Conservation (phyloP, 306 rosid species). For the Glycyrrhiza uralensis region DNA sequence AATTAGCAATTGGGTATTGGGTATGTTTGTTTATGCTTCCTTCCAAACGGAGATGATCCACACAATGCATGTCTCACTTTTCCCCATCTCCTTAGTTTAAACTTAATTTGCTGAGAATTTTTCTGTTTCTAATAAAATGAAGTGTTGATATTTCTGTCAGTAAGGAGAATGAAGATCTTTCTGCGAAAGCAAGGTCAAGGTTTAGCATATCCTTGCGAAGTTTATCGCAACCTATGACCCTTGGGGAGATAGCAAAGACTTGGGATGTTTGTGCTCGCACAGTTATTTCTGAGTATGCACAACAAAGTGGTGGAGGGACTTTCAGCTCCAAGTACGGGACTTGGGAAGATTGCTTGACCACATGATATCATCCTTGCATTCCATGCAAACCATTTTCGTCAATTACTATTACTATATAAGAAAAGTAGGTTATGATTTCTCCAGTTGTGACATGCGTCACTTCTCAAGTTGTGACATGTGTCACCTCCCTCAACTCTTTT, state of each 20-base stretch:
- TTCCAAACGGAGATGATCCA: too few species aligned
- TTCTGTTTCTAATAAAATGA: slow-evolving; percentile 23
- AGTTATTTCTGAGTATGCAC: slow-evolving; percentile 82
- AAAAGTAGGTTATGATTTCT: too few species aligned
- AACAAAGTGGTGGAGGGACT: slow-evolving; percentile 95
- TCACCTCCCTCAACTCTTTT: too few species aligned
- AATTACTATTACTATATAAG: too few species aligned
- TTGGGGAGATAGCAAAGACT: slow-evolving; percentile 78
- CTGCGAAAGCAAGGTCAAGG: slow-evolving; percentile 77
- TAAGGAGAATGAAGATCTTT: slow-evolving; percentile 87
- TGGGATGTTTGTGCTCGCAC: slow-evolving; percentile 95
- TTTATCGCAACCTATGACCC: slow-evolving; percentile 91
- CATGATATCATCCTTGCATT: slow-evolving; percentile 29
- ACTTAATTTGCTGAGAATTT: background rate
- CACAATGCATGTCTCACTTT: background rate
- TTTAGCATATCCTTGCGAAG: slow-evolving; percentile 80
- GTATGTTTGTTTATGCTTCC: too few species aligned
- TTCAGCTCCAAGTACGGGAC: slow-evolving; percentile 89
- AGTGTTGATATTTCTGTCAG: slow-evolving; percentile 41
- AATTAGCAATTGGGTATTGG: too few species aligned
- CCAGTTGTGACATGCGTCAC: too few species aligned
- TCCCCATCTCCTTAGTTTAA: background rate
- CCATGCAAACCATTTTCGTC: background rate
- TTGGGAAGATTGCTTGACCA: slow-evolving; percentile 83
- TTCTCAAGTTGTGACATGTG: too few species aligned